A percentile compares a stretch with the other conserved stretches of the same genome.
Conservation (phyloP, 371 early-diverging fungal species). For the Mucor irregularis region DNA sequence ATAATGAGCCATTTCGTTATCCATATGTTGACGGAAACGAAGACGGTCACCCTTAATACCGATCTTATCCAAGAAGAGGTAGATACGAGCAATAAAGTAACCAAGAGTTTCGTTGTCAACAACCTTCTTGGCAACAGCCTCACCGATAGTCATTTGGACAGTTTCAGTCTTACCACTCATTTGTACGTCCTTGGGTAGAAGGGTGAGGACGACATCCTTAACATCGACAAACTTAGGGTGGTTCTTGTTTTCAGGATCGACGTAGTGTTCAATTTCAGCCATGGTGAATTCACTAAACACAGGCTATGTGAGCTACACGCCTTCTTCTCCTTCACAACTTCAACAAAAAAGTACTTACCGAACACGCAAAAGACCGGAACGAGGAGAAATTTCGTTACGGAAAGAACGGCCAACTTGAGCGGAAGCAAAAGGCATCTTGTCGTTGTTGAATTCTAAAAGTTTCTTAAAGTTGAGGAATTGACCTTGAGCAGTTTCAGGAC, state of each 20-base stretch:
- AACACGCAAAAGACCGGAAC: slow-evolving; percentile 97
- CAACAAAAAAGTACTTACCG: slow-evolving; percentile 54
- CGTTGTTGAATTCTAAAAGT: slow-evolving; percentile 97
- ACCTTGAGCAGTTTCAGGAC: slow-evolving; percentile 99
- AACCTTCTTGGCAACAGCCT: slow-evolving; percentile 89
- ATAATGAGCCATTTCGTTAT: slow-evolving; percentile 99
- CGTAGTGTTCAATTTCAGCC: slow-evolving; percentile 99
- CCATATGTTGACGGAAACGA: slow-evolving; percentile 99
- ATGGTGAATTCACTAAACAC: slow-evolving; percentile 93
- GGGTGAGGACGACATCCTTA: slow-evolving; percentile 70
- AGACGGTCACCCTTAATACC: slow-evolving; percentile 91
- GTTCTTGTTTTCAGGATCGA: slow-evolving; percentile 93
- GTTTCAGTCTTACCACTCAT: slow-evolving; percentile 74
- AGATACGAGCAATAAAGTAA: slow-evolving; percentile 97
- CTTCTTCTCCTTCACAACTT: neutral
- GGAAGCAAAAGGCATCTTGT: slow-evolving; percentile 99
- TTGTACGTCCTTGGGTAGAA: slow-evolving; percentile 83
- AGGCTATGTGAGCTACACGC: neutral
- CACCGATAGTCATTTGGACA: slow-evolving; percentile 82
- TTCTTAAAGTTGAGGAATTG: slow-evolving; percentile 99
- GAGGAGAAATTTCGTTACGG: slow-evolving; percentile 99
- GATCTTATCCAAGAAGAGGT: slow-evolving; percentile 90
- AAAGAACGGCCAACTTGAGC: slow-evolving; percentile 98
- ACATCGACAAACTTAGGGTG: slow-evolving; percentile 93
- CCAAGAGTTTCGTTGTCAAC: slow-evolving; percentile 98